Base-by-base conservation (phyloP, 2,329 filamentous ascomycete genomes). In the Fusarium sp. region DNA sequence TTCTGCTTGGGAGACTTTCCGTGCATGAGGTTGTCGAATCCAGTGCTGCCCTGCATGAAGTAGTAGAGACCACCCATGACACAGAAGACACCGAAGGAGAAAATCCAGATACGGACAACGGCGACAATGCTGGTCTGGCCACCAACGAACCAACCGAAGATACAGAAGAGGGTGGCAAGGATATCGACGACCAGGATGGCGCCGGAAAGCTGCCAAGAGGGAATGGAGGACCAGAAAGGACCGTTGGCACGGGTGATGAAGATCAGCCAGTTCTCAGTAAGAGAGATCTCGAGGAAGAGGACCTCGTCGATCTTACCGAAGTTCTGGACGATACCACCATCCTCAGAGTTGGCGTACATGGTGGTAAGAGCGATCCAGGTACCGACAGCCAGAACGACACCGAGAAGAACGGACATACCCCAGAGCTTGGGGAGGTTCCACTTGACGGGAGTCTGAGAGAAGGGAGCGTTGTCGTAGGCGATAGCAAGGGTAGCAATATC, bases 261-360 rank as follows among this genome's bases (percentile, higher is more conserved):
- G 82, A 97, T 97, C 55, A 97, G 88, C 94, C 94, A 97, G 85
- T 97, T 97, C 87, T 97, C 93, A 65, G 94, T 94, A 57, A 97
- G 88, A 14, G 92, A 93, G 80, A 97, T 93, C 83, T 97, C 89
- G 40, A 97, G 90, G 88, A 97, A 97, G 77, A 97, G 83, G 62
- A 97, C 90, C 75, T 90, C 89, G 74, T 97, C 93, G 58, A 92
- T 84, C 78, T 91, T 88, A 87, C 94, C 94, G 75, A 91, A 92
- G 84, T 96, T 95, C 86, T 97, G 92, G 72, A 94, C 92, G 75
- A 97, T 95, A 87, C 94, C 94, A 75, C 92, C 92, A 74, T 92
- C 82, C 76, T 90, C 83, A 70, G 87, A 86, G 70, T 87, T 77
- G 79, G 88, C 82, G 89, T 89, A 88, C 88, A 97, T 94, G 74